Base-by-base conservation (phyloP, 768 basidiomycete species). In the Termitomyces sp. region DNA sequence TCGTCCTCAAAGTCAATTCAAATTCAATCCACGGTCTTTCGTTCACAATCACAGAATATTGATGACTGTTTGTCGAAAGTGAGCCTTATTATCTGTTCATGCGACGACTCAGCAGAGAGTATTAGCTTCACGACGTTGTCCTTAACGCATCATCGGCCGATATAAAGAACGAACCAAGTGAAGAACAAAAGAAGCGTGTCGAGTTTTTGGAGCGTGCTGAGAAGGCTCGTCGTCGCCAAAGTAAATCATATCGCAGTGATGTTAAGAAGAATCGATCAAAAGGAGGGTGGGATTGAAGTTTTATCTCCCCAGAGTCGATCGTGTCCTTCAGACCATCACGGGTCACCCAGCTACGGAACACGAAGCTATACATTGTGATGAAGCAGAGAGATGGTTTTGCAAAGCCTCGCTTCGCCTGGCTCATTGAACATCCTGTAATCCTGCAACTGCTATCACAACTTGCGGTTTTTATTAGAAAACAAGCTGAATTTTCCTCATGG, bases 1-100 rank as follows among this genome's bases (percentile, higher is more conserved):
- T 74, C 81, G n/a, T 90, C 90, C 2, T 79, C 87, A 0, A 74
- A 84, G 52, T 83, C 85, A 5, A 75, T 93, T 36, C 72, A 90
- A 32, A 75, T 92, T 56, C 86, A 87, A 7, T 91, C 89, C 0
- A 85, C 80, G 1, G 71, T 78, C 1, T 80, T 83, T 60, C 86
- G 91, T n/a, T 90, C 90, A 10, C 91, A 93, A 65, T 73, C 87
- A 2, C 82, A 85, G 64, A 93, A 92, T 61, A 70, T 90, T 18
- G 81, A 87, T 10, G 88, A 92, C 56, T 87, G 85, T 61, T 73
- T 92, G 42, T 62, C 72, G 5, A 92, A 90, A 77, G 90, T 84
- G 44, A 16, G 38, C 46, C 47, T 50, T 53, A 48, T 33, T 42
- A 30, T 48, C 36, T 16, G 13, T n/a, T 51, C 22, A 20, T 36